Evolutionary conservation across 495 filamentous ascomycete species (phyloP), one percentile per base, ranked within the genome.

Genomic region (Pseudotulostoma volvatum): DNA sequence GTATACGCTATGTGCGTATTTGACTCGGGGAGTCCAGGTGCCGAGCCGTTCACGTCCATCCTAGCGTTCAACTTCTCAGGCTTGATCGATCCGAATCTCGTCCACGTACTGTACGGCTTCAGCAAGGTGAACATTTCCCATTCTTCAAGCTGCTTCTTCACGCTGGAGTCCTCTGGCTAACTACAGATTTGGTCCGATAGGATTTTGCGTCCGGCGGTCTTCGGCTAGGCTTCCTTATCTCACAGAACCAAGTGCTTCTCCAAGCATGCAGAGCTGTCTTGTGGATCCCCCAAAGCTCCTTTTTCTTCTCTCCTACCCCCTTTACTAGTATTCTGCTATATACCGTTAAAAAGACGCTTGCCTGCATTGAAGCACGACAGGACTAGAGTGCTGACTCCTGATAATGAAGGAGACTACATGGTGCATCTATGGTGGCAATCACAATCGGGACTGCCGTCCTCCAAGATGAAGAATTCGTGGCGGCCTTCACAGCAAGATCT

Each of bases 51-150:
- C 44, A 53, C 56, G n/a, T 75, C 69, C 1, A 60, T 67, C 0
- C 51, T 73, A 0, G 63, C 71, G 0, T 57, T 78, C 31, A 56
- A 73, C 16, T 43, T 49, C 1, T 44, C 43, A 0, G 60, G 58
- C 0, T 55, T 73, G 14, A 74, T 79, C 8, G 59, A 73, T 37
- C 56, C 65, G 0, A 17, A 44, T 0, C 52, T 60, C 3, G 53
- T 81, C 0, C 77, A 81, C 52, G 63, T 73, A 1, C 51, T 78
- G 0, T 80, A 71, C 48, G 75, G 76, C 0, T 62, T 75, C 57
- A 63, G 59, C 23, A 77, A 79, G 17, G 35, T 37, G 20, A 18
- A 18, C 4, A 37, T 21, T 39, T 55, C 52, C 34, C 15, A 40
- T 33, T 13, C 30, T 16, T 21, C 3, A 4, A 20, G 8, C 8